A percentile compares a stretch with the other conserved stretches of the same genome.
Evolutionary conservation across 2,329 filamentous ascomycete genomes (phyloP).

Genomic region (Coleophoma cylindrospora): DNA sequence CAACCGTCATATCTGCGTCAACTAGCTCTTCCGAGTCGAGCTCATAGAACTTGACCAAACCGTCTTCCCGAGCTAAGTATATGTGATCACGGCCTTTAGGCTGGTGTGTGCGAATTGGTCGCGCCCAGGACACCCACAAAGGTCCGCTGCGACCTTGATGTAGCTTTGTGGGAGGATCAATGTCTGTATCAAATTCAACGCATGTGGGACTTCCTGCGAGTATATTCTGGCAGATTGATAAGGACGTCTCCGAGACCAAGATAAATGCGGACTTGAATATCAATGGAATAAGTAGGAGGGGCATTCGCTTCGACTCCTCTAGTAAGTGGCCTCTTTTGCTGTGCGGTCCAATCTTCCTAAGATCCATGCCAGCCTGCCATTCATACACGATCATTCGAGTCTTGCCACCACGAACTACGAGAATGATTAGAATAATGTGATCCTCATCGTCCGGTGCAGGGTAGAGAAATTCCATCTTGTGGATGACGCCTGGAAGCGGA

Average conservation of each 20-base stretch:
- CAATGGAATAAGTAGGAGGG: slow-evolving; percentile 67
- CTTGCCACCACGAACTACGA: slow-evolving; percentile 42
- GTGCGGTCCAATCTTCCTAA: slow-evolving; percentile 38
- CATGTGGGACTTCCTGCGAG: slow-evolving; percentile 46
- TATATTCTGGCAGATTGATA: slow-evolving; percentile 51
- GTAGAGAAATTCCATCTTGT: slow-evolving; percentile 82
- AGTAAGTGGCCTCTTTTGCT: slow-evolving; percentile 46
- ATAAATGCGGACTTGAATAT: slow-evolving; percentile 68
- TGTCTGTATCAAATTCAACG: slow-evolving; percentile 36
- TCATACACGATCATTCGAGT: slow-evolving; percentile 54
- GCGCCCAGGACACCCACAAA: slow-evolving; percentile 80
- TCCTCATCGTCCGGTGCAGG: slow-evolving; percentile 61
- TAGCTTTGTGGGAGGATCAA: slow-evolving; percentile 36
- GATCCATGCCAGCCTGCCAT: slow-evolving; percentile 49
- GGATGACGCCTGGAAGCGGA: slow-evolving; percentile 64
- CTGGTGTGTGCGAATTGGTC: slow-evolving; percentile 64
- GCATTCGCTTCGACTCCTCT: slow-evolving; percentile 49
- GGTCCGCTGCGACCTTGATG: slow-evolving; percentile 45
- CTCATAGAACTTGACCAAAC: slow-evolving; percentile 68
- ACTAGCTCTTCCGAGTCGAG: slow-evolving; percentile 52
- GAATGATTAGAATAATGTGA: slow-evolving; percentile 72
- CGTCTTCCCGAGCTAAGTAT: slow-evolving; percentile 85
- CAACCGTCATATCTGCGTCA: slow-evolving; percentile 51
- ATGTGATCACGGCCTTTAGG: slow-evolving; percentile 68
- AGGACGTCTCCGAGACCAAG: slow-evolving; percentile 55